Evolutionary conservation across 352 stramenopile species (phyloP).

Genomic region (Phytophthora sojae): DNA sequence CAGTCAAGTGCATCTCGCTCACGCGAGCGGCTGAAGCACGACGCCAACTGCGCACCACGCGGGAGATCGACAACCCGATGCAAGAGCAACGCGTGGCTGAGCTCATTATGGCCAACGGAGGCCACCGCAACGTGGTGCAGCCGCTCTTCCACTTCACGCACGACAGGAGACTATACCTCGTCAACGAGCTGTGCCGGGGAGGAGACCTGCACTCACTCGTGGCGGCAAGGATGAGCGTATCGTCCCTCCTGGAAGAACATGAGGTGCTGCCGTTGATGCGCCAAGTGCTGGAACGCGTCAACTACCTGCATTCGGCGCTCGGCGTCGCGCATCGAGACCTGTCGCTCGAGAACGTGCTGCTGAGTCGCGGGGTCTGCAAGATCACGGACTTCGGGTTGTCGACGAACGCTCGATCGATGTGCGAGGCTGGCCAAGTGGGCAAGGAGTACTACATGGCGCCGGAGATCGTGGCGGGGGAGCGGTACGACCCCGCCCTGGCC

Average conservation of each 20-base stretch:
- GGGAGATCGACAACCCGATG: slow-evolving; percentile 40
- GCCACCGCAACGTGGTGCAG: slow-evolving; percentile 46
- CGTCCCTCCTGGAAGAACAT: slow-evolving; percentile 23
- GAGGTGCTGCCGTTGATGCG: slow-evolving; percentile 47
- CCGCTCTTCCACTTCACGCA: slow-evolving; percentile 34
- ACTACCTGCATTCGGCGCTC: slow-evolving; percentile 52
- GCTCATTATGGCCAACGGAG: slow-evolving; percentile 19
- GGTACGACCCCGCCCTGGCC: slow-evolving; percentile 55
- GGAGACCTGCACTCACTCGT: slow-evolving; percentile 58
- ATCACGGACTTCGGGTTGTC: no score
- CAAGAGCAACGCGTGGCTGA: slow-evolving; percentile 29
- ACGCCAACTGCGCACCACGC: no score
- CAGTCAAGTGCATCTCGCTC: no score
- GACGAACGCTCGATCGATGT: no score
- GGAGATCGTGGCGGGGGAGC: slow-evolving; percentile 46
- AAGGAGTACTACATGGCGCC: slow-evolving; percentile 71
- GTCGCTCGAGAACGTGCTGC: no score
- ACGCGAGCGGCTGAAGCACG: no score
- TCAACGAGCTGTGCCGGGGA: slow-evolving; percentile 59
- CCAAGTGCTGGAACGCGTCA: slow-evolving; percentile 47
- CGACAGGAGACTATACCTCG: slow-evolving; percentile 34
- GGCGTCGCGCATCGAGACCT: no score
- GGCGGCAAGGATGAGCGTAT: slow-evolving; percentile 1
- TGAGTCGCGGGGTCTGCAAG: no score
- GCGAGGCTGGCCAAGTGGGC: slow-evolving; percentile 41